A percentile compares a stretch with the other conserved stretches of the same genome.
Evolutionary conservation across 1,139 yeast genomes (phyloP).

Genomic region (Pichia sp.): DNA sequence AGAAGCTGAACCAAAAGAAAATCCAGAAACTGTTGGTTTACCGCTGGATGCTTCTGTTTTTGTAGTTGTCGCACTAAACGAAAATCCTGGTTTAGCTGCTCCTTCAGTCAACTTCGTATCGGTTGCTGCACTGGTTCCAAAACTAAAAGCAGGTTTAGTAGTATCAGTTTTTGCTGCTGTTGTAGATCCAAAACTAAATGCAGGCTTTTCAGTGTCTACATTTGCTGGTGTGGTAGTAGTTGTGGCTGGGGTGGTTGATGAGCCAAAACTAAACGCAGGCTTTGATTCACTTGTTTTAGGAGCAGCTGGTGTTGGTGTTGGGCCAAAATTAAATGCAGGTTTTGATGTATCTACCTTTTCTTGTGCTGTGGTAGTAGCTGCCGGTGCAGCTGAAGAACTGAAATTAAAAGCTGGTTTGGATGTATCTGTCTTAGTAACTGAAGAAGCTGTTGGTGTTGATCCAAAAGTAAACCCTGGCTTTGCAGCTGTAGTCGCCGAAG

Average conservation of each 20-base stretch:
- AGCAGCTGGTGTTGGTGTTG: no score
- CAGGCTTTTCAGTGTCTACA: no score
- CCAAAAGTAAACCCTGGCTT: constrained; percentile 17
- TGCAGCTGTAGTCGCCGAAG: constrained; percentile 3
- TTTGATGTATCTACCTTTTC: constrained; percentile 6
- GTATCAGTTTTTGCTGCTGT: no score
- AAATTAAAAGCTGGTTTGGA: constrained; percentile 4
- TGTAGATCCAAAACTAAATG: no score
- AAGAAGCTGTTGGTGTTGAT: constrained; percentile 14
- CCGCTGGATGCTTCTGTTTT: constrained; percentile 1
- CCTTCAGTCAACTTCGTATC: constrained; percentile 7
- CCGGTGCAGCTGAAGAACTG: background rate
- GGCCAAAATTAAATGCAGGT: constrained; percentile 13
- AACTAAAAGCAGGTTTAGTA: background rate
- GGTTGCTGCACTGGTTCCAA: background rate
- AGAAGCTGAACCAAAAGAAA: constrained; percentile 7
- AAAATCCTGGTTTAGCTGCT: constrained; percentile 24
- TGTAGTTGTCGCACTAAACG: constrained; percentile 21
- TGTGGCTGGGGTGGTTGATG: no score
- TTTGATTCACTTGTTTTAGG: background rate
- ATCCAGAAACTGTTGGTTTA: background rate
- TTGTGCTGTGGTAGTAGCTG: no score
- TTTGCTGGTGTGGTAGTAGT: no score
- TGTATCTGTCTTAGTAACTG: background rate
- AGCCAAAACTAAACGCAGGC: no score